Conservation (phyloP, 768 basidiomycete species). For the Chalciporus piperatus region DNA sequence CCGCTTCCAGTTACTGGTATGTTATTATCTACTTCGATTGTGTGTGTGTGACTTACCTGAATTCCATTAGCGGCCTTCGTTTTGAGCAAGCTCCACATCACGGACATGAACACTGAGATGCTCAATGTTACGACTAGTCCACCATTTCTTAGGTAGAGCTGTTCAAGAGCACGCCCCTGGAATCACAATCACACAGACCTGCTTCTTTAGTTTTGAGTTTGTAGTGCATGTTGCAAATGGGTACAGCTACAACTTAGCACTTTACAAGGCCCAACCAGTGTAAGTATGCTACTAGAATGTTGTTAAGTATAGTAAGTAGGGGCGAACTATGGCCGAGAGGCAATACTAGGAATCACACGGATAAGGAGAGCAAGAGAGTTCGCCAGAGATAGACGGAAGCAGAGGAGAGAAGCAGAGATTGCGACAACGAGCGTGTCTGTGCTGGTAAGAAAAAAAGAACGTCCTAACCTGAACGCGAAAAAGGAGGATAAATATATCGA, state of each 20-base stretch:
- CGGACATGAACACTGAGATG: slow-evolving; percentile 42
- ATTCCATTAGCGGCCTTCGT: slow-evolving; percentile 67
- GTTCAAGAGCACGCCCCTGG: background rate
- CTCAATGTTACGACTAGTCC: background rate
- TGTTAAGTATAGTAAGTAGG: slow-evolving; percentile 30
- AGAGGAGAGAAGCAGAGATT: slow-evolving; percentile 25
- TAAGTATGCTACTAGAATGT: slow-evolving; percentile 34
- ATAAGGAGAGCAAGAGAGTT: slow-evolving; percentile 8
- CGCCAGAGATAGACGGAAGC: slow-evolving; percentile 10
- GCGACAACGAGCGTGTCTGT: slow-evolving; percentile 29
- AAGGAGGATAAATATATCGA: slow-evolving; percentile 20
- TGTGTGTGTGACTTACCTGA: background rate
- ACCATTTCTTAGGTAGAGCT: too few relatives aligned
- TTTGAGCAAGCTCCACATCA: slow-evolving; percentile 86
- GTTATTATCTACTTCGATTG: slow-evolving; percentile 13
- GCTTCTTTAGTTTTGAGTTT: slow-evolving; percentile 10
- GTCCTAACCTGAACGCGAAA: slow-evolving; percentile 17
- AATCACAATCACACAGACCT: slow-evolving; percentile 3
- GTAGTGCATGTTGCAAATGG: slow-evolving; percentile 24
- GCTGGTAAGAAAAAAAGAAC: slow-evolving; percentile 26
- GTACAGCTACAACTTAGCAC: slow-evolving; percentile 32
- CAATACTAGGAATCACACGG: slow-evolving; percentile 15
- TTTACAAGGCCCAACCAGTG: slow-evolving; percentile 29
- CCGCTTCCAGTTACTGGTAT: slow-evolving; percentile 46
- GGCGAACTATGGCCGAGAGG: slow-evolving; percentile 17